Conservation (phyloP, 495 filamentous ascomycete species). For the Annulohypoxylon maeteangense region DNA sequence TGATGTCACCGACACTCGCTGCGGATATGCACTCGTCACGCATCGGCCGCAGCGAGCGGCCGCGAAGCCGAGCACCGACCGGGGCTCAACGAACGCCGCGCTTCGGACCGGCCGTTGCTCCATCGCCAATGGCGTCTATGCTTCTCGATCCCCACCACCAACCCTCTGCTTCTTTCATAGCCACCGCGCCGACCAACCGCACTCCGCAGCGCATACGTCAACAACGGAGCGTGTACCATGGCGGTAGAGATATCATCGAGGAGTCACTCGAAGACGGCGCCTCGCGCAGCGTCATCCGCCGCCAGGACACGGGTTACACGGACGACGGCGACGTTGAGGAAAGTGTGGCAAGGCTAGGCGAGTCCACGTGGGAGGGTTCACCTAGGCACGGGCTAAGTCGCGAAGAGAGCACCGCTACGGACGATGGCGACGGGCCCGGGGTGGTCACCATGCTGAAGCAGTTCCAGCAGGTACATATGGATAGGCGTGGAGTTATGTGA, state of each 20-base stretch:
- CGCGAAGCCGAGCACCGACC: conserved; percentile 40
- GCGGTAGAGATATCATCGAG: conserved; percentile 58
- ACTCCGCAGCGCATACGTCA: conserved; percentile 55
- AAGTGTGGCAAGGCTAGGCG: conserved; percentile 55
- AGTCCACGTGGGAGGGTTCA: conserved; percentile 66
- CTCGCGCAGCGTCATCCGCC: conserved; percentile 78
- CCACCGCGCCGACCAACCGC: conserved; percentile 45
- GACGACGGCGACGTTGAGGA: conserved; percentile 70
- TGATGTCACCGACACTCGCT: conserved; percentile 69
- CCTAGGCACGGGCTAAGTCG: conserved; percentile 53
- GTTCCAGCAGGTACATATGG: conserved; percentile 85
- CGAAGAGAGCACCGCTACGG: conserved; percentile 52
- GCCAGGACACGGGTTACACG: conserved; percentile 60
- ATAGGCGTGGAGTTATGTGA: conserved; percentile 59
- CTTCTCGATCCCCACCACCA: conserved; percentile 90
- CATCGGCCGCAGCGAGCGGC: conserved; percentile 58
- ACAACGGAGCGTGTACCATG: conserved; percentile 55
- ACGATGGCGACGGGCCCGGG: conserved; percentile 62
- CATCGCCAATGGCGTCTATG: conserved; percentile 74
- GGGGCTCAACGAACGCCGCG: conserved; percentile 44
- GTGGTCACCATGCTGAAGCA: conserved; percentile 91
- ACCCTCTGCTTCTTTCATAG: conserved; percentile 64
- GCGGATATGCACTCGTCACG: conserved; percentile 65
- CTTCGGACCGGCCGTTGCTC: conserved; percentile 50
- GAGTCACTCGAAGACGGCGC: conserved; percentile 59